Base-by-base conservation (phyloP, 176 grass and related monocot species). In the Lolium rigidum region DNA sequence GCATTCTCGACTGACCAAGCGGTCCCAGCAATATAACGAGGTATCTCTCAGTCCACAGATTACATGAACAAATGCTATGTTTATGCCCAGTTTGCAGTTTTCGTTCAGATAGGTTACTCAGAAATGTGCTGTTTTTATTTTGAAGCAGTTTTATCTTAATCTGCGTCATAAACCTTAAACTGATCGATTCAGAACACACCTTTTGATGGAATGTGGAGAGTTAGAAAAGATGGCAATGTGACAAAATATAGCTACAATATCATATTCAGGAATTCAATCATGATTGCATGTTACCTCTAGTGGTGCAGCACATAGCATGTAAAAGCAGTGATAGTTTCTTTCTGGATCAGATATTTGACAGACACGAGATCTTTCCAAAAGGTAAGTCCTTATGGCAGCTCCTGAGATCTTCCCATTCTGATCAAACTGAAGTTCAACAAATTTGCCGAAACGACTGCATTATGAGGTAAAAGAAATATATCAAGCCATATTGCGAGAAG, bases 401-500 rank as follows among this genome's bases (percentile, higher is more conserved):
- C 94, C 94, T n/a, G 94, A 96, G 57, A 96, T 96, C 84, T 84
- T 91, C 22, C 91, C 91, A 52, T 66, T 90, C 74, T 81, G 75
- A 79, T 96, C 94, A 93, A 96, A 96, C 78, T 96, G 94, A 84
- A 96, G 87, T 89, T 96, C 94, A 65, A 96, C 94, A 93, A 96
- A 96, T 88, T 96, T 96, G 31, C 94, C 94, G 22, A 96, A 96
- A 67, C 94, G 94, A 90, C 94, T 96, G 85, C 58, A 65, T 68
- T 62, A 81, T 80, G 51, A 95, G 25, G 77, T 60, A 85, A 77
- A 84, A 47, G 26, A 72, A 66, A 75, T 74, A 15, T 82, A 20
- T 81, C 63, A 82, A 90, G 43, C 17, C 20, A 79, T 46, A 65
- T 52, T 77, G 71, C 16, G 69, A 56, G 55, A 52, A 63, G 46